These are phyloP conservation scores for Ophiostoma triangulosporum DNA, from an alignment of 2,329 filamentous ascomycete species.

Conservation along the genomic window DNA sequence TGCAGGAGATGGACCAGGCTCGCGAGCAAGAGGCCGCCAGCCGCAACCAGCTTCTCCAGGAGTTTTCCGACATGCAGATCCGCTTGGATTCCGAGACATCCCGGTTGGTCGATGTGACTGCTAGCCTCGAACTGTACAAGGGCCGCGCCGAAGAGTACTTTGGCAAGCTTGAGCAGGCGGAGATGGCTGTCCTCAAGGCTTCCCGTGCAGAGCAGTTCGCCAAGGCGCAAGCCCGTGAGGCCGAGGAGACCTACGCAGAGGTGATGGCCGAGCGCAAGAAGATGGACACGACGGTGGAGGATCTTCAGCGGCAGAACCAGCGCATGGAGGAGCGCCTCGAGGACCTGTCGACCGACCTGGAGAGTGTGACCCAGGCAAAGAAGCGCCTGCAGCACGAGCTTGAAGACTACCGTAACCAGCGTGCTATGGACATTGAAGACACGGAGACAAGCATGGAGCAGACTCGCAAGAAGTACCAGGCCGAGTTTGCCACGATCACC, in stretches of 20 bases:
- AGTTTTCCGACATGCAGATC: slow-evolving; percentile 89
- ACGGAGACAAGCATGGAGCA: slow-evolving; percentile 94
- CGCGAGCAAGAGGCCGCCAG: slow-evolving; percentile 81
- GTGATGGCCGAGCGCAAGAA: slow-evolving; percentile 88
- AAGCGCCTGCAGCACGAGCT: slow-evolving; percentile 93
- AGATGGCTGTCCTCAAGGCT: slow-evolving; percentile 89
- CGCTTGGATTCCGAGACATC: slow-evolving; percentile 80
- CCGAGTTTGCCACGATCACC: slow-evolving; percentile 76
- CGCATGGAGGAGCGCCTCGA: slow-evolving; percentile 83
- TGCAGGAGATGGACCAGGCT: slow-evolving; percentile 64
- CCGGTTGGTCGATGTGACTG: slow-evolving; percentile 68
- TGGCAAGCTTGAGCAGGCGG: slow-evolving; percentile 89
- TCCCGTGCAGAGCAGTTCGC: slow-evolving; percentile 87
- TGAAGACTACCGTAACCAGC: slow-evolving; percentile 89
- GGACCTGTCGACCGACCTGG: slow-evolving; percentile 79
- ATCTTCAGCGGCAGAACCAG: slow-evolving; percentile 80
- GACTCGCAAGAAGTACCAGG: slow-evolving; percentile 93
- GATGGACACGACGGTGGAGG: slow-evolving; percentile 76
- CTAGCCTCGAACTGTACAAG: slow-evolving; percentile 82
- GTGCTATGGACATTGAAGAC: slow-evolving; percentile 92
- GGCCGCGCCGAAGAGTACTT: slow-evolving; percentile 91
- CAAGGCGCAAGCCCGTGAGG: slow-evolving; percentile 75
- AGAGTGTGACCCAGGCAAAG: slow-evolving; percentile 75
- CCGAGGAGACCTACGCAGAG: slow-evolving; percentile 78
- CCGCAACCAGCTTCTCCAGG: slow-evolving; percentile 75